These are phyloP conservation scores for Paramecium sonneborni DNA, from an alignment of 73 alveolate species.

Conservation along the genomic window DNA sequence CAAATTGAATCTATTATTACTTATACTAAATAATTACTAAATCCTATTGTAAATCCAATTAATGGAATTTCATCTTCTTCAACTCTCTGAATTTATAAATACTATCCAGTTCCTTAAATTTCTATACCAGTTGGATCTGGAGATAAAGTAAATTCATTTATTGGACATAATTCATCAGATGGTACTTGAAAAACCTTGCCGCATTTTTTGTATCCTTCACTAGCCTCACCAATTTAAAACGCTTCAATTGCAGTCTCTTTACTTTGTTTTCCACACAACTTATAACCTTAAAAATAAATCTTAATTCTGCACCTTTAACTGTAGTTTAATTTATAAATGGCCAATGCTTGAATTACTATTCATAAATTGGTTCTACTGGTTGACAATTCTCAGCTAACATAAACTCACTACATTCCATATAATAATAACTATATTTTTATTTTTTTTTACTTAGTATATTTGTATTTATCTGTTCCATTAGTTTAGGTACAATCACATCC, in stretches of 20 bases:
- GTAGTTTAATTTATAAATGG: background rate
- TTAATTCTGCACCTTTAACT: background rate
- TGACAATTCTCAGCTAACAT: constrained; percentile 11
- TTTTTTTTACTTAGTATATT: background rate
- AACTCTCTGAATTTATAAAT: background rate
- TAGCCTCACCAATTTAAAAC: background rate
- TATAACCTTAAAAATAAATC: background rate
- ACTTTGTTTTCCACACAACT: background rate
- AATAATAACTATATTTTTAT: background rate
- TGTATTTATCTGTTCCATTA: background rate
- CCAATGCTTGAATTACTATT: background rate
- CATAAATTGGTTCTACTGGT: background rate
- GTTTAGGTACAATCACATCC: constrained; percentile 35
- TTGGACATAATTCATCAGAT: background rate
- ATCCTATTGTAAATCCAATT: constrained; percentile 2
- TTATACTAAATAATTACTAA: background rate
- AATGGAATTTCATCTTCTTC: background rate
- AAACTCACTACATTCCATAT: constrained; percentile 16
- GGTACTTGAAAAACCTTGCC: background rate
- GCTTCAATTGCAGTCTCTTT: background rate
- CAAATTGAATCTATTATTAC: background rate
- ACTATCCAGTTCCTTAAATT: background rate
- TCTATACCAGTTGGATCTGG: background rate
- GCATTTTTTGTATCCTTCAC: background rate
- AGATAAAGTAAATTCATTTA: background rate